Evolutionary conservation across 768 basidiomycete genomes (phyloP), one percentile per base, ranked within the genome.

Genomic region (Trametopsis cervina): DNA sequence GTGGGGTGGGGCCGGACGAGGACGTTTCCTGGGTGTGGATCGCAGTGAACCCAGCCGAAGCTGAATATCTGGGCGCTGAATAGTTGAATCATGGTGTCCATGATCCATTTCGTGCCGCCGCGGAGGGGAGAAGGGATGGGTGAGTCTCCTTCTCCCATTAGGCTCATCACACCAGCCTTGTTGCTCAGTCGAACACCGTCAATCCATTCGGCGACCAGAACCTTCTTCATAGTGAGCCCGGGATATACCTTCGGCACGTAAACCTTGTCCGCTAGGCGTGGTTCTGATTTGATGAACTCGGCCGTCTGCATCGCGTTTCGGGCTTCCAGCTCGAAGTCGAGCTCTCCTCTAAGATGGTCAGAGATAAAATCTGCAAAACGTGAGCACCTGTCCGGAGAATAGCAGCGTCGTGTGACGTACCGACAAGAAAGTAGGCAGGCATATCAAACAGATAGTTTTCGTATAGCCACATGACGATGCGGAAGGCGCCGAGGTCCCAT

Each of bases 51-150:
- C 75, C 83, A 92, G 10, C 92, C 91, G 87, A 87, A 96, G 50
- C 77, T 76, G 63, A 96, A 97, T 65, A 93, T 93, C 70, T 81
- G 90, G 2, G 86, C 89, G 24, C 84, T 84, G 69, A 93, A 93
- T 2, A 91, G 71, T 52, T 89, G 84, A 29, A 92, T 81, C 76
- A 91, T 90, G 18, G 82, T 81, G 51, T 87, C 80, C 89, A 96
- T 91, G 47, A 89, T 72, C 25, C 74, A 67, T 44, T 70, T 65
- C 27, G 78, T 66, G 21, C 85, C 85, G 10, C 85, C 84, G 54
- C 74, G 75, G 9, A 85, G 66, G 1, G 44, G 53, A 24, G 48
- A 21, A 35, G 44, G 33, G 57, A 49, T 20, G 43, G 53, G 21
- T 44, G 33, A 54, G 52, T 36, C 53, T 40, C 59, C 72, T 45